Evolutionary conservation across 2,329 filamentous ascomycete genomes (phyloP).

Genomic region (Geoglossum cookeanum): DNA sequence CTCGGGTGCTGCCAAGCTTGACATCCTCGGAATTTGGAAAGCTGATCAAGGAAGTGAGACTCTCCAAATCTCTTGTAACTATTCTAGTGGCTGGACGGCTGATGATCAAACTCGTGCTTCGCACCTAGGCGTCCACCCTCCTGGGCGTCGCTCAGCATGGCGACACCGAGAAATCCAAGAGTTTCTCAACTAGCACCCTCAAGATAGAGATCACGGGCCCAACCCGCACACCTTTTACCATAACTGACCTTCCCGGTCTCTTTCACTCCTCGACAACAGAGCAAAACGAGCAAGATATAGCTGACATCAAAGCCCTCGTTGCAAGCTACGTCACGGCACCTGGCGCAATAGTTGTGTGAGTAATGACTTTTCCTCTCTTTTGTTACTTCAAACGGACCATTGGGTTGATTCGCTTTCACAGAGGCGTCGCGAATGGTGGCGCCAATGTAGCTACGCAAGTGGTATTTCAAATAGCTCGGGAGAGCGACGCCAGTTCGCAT

Average conservation of each 20-base stretch:
- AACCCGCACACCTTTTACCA: slow-evolving; percentile 19
- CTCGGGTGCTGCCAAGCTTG: slow-evolving; percentile 15
- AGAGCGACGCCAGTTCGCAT: background rate
- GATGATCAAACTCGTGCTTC: background rate
- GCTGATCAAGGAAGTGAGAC: background rate
- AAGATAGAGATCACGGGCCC: slow-evolving; percentile 22
- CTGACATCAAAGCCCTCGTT: background rate
- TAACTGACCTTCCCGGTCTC: slow-evolving; percentile 21
- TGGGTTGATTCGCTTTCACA: background rate
- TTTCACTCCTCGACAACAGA: slow-evolving; percentile 10
- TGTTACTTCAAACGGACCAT: background rate
- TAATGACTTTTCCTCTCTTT: background rate
- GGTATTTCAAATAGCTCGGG: background rate
- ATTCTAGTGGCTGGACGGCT: background rate
- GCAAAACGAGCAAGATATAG: background rate
- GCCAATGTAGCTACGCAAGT: background rate
- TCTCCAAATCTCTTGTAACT: background rate
- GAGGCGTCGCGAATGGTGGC: background rate
- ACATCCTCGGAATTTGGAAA: slow-evolving; percentile 10
- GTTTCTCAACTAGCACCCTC: slow-evolving; percentile 21
- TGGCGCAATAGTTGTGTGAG: background rate
- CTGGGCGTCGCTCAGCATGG: slow-evolving; percentile 6
- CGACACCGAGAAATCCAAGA: slow-evolving; percentile 12
- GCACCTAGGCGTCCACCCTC: background rate
- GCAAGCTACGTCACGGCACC: background rate